phyloP scores from a whole-genome alignment of 495 filamentous ascomycete genomes.

The Jackrogersella multiformis region DNA sequence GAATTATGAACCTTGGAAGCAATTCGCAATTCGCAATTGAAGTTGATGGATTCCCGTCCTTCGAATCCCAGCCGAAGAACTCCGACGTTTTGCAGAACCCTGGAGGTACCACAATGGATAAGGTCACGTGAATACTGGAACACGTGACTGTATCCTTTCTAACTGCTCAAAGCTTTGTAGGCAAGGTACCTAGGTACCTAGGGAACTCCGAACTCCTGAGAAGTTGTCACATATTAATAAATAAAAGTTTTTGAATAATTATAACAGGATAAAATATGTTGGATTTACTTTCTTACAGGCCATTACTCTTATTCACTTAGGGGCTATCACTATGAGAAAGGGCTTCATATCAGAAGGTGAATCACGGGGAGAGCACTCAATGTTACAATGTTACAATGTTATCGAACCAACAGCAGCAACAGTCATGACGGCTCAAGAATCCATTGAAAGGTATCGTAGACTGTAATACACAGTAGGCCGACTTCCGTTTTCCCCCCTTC shows the following conservation, averaged over 20 bases:
- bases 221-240: too few relatives aligned
- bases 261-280: too few relatives aligned
- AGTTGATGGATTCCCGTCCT: constrained; percentile 34
- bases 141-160: too few relatives aligned
- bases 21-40: constrained; percentile 47
- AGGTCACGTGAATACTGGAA: constrained; percentile 40
- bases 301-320: neutral
- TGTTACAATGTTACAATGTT: too few relatives aligned
- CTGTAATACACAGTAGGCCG: constrained; percentile 32
- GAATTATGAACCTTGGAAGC: constrained; percentile 53
- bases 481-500: constrained; percentile 23
- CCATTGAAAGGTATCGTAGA: constrained; percentile 42
- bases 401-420: neutral
- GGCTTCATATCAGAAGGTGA: neutral
- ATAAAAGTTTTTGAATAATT: too few relatives aligned
- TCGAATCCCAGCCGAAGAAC: constrained; percentile 43
- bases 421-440: constrained; percentile 29
- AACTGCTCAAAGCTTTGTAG: too few relatives aligned
- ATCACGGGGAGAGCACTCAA: neutral
- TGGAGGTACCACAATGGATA: neutral
- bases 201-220: neutral
- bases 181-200: too few relatives aligned
- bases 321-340: too few relatives aligned
- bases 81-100: constrained; percentile 36
- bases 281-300: neutral